These are phyloP conservation scores for Aspergillus indologenus DNA, from an alignment of 495 filamentous ascomycete genomes.

Conservation along the genomic window DNA sequence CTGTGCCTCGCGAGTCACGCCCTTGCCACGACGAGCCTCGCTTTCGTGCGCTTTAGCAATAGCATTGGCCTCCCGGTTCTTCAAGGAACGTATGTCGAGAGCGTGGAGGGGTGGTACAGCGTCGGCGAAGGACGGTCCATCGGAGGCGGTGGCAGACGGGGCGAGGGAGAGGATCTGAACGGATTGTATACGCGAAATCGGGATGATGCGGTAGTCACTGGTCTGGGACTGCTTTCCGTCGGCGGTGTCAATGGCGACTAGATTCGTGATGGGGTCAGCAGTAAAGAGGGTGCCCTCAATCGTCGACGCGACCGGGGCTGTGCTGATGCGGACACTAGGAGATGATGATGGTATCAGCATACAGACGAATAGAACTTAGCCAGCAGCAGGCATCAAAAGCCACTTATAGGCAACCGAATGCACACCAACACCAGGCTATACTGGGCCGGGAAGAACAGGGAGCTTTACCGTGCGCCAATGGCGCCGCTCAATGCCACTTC, in stretches of 20 bases:
- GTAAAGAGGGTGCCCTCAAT: slow-evolving; percentile 66
- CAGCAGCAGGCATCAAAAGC: not conserved
- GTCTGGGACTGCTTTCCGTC: slow-evolving; percentile 40
- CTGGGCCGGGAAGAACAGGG: not conserved
- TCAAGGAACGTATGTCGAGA: slow-evolving; percentile 53
- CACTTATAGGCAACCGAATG: not conserved
- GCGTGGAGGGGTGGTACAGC: slow-evolving; percentile 39
- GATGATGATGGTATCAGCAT: not conserved
- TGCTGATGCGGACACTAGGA: slow-evolving; percentile 58
- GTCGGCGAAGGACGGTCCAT: slow-evolving; percentile 41
- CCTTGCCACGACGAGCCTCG: slow-evolving; percentile 55
- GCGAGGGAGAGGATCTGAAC: slow-evolving; percentile 50
- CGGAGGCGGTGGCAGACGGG: slow-evolving; percentile 31
- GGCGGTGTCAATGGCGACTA: slow-evolving; percentile 58
- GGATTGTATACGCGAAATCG: slow-evolving; percentile 60
- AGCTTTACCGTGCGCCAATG: slow-evolving; percentile 51
- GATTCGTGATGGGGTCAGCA: slow-evolving; percentile 63
- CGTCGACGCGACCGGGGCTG: slow-evolving; percentile 48
- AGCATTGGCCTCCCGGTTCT: slow-evolving; percentile 51
- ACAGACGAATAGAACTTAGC: not conserved
- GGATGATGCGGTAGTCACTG: slow-evolving; percentile 63
- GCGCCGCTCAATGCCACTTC: slow-evolving; percentile 48
- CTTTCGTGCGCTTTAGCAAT: slow-evolving; percentile 52
- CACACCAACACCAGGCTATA: not conserved
- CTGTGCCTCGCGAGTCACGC: slow-evolving; percentile 63